phyloP scores from a whole-genome alignment of 345 rosid species.

The Boechera retrofracta region DNA sequence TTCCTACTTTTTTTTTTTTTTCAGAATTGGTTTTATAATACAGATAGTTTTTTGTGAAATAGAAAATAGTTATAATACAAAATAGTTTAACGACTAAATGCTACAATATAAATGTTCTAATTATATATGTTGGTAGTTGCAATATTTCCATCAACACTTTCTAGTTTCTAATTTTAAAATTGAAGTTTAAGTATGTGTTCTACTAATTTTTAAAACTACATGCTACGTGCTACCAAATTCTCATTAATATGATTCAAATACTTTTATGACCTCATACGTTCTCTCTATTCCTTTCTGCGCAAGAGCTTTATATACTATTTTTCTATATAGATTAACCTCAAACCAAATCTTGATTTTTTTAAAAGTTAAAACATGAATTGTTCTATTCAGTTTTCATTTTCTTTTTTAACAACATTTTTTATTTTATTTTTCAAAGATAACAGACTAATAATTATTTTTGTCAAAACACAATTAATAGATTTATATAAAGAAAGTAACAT shows the following conservation, averaged over 20 bases:
- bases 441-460: neutral
- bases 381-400: too few species aligned
- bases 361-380: too few species aligned
- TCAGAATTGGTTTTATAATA: neutral
- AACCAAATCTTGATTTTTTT: too few species aligned
- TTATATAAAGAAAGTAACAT: neutral
- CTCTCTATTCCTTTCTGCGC: neutral
- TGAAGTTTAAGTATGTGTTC: neutral
- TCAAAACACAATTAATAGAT: neutral
- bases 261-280: neutral
- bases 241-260: conserved; percentile 28
- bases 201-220: conserved; percentile 3
- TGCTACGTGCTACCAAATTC: conserved; percentile 41
- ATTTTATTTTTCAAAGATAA: too few species aligned
- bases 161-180: accelerated
- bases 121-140: too few species aligned
- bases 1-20: neutral
- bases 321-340: too few species aligned
- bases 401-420: too few species aligned
- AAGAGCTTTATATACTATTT: conserved; percentile 9
- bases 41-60: neutral
- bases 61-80: too few species aligned
- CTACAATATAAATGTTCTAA: neutral
- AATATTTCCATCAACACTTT: neutral
- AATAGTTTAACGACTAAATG: neutral